Conservation (phyloP, 2,329 filamentous ascomycete genomes). For the Alternaria dauci region DNA sequence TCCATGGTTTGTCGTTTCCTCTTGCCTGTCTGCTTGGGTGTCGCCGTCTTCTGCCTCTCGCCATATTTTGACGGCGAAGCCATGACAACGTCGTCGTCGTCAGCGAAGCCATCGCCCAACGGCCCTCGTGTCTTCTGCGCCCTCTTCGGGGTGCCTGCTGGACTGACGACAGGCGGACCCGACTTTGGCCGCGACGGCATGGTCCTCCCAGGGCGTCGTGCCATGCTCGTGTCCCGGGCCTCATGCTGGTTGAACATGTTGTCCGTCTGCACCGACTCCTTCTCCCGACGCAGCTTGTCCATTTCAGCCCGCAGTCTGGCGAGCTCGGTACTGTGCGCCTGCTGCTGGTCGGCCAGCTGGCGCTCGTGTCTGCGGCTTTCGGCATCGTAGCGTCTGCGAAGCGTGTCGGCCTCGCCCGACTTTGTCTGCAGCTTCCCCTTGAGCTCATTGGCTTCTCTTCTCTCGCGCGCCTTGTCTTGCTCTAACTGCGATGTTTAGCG, state of each 20-base stretch:
- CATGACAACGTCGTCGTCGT: slow-evolving; percentile 68
- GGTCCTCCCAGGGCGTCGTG: slow-evolving; percentile 51
- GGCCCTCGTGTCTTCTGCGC: slow-evolving; percentile 63
- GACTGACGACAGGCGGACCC: slow-evolving; percentile 30
- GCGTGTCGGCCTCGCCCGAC: slow-evolving; percentile 75
- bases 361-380: slow-evolving; percentile 68
- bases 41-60: slow-evolving; percentile 59
- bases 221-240: slow-evolving; percentile 64
- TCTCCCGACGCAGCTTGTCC: slow-evolving; percentile 70
- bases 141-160: slow-evolving; percentile 67
- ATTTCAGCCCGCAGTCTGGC: slow-evolving; percentile 70
- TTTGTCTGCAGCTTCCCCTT: slow-evolving; percentile 59
- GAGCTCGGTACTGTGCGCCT: slow-evolving; percentile 69
- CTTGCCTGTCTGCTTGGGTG: slow-evolving; percentile 71
- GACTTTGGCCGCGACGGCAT: slow-evolving; percentile 39
- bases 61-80: slow-evolving; percentile 63
- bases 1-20: slow-evolving; percentile 69
- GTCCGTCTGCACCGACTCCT: slow-evolving; percentile 72
- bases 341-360: slow-evolving; percentile 68
- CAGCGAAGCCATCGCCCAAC: slow-evolving; percentile 79
- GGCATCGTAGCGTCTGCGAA: slow-evolving; percentile 74
- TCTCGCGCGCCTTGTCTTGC: slow-evolving; percentile 50
- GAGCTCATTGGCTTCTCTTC: slow-evolving; percentile 35
- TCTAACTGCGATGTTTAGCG: slow-evolving; percentile 51
- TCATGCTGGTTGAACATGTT: slow-evolving; percentile 78